Conservation (phyloP, 306 rosid species). For the Betula pendula region DNA sequence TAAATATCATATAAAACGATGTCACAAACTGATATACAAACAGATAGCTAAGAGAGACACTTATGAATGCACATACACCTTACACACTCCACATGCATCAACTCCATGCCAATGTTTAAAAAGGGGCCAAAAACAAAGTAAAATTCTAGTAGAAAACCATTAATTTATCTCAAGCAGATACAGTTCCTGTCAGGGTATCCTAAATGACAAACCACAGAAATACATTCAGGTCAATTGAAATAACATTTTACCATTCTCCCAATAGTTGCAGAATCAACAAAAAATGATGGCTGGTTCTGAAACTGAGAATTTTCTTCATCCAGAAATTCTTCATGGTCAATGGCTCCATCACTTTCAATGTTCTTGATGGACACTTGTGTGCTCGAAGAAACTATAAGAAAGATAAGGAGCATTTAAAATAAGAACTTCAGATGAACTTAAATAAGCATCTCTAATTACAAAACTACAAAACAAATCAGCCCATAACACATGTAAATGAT, state of each 20-base stretch:
- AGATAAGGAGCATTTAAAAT: constrained; percentile 31
- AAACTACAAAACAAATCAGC: constrained; percentile 16
- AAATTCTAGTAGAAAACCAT: not conserved
- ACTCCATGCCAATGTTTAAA: constrained; percentile 5
- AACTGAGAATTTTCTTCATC: constrained; percentile 45
- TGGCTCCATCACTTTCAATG: constrained; percentile 43
- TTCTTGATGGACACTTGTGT: constrained; percentile 37
- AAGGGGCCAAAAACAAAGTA: not conserved
- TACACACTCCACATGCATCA: constrained; percentile 3
- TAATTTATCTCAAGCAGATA: constrained; percentile 7
- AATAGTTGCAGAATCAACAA: constrained; percentile 41
- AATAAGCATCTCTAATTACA: constrained; percentile 12
- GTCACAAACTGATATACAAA: not conserved
- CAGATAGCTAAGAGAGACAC: not conserved
- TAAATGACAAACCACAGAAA: constrained; percentile 26
- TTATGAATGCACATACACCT: not conserved
- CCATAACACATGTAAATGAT: constrained; percentile 4
- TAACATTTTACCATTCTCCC: constrained; percentile 47
- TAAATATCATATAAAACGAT: no score
- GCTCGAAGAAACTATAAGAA: constrained; percentile 58
- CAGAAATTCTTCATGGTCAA: constrained; percentile 37
- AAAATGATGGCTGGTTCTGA: constrained; percentile 42
- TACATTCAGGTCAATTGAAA: not conserved
- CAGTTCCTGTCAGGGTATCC: constrained; percentile 5
- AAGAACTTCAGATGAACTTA: constrained; percentile 12